These are phyloP conservation scores for Blastocystis sp. DNA, from an alignment of 352 stramenopile genomes.

Conservation along the genomic window DNA sequence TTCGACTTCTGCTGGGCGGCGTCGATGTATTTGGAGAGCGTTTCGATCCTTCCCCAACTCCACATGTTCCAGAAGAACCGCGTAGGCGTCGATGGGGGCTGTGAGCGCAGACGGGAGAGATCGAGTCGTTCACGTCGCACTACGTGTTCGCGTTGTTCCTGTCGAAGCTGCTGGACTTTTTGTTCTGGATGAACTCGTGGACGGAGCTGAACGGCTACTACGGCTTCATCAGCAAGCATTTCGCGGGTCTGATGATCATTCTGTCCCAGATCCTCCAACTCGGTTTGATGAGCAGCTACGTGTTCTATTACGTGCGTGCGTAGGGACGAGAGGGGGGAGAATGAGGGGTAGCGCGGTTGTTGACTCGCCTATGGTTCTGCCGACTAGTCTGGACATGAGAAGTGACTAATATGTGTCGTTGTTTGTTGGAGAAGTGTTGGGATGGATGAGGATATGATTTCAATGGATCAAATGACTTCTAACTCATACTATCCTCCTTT, in stretches of 20 bases:
- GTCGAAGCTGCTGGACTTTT: conserved; percentile 83
- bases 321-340: not conserved
- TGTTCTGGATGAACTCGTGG: conserved; percentile 96
- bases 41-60: conserved; percentile 73
- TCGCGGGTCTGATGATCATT: conserved; percentile 36
- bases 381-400: conserved; percentile 43
- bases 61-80: conserved; percentile 77
- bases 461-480: no score
- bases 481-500: no score
- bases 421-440: not conserved
- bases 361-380: conserved; percentile 38
- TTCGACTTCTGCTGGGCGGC: conserved; percentile 73
- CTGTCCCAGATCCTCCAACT: conserved; percentile 90
- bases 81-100: not conserved
- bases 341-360: conserved; percentile 33
- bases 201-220: conserved; percentile 79
- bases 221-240: conserved; percentile 37
- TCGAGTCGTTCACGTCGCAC: conserved; percentile 67
- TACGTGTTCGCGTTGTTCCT: conserved; percentile 88
- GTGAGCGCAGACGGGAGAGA: conserved; percentile 71
- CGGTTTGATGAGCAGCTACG: conserved; percentile 92
- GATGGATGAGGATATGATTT: not conserved
- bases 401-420: not conserved
- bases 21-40: conserved; percentile 73
- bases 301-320: conserved; percentile 61